Conservation (phyloP, 2,329 filamentous ascomycete species). For the Scedosporium dehoogii region DNA sequence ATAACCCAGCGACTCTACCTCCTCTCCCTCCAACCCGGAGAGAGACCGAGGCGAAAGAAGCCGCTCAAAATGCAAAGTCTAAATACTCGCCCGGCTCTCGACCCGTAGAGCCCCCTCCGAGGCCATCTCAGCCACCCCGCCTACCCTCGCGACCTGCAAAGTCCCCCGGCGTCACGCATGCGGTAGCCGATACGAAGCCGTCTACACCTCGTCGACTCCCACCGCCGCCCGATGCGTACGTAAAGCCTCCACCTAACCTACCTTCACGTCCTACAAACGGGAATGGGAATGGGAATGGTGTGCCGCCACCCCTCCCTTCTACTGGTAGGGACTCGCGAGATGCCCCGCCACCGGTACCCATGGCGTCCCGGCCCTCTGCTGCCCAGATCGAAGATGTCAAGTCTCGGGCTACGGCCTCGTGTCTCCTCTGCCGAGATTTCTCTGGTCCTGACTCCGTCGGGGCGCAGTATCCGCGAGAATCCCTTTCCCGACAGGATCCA, state of each 20-base stretch:
- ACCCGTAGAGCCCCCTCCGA: slow-evolving; percentile 16
- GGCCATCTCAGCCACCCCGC: slow-evolving; percentile 1
- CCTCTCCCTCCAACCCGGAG: slow-evolving; percentile 44
- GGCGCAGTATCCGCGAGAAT: slow-evolving; percentile 61
- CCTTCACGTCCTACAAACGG: slow-evolving; percentile 11
- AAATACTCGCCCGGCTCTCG: slow-evolving; percentile 39
- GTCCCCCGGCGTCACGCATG: not conserved
- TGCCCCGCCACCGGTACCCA: slow-evolving; percentile 40
- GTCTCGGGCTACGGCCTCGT: slow-evolving; percentile 31
- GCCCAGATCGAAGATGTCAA: slow-evolving; percentile 39
- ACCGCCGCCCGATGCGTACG: slow-evolving; percentile 18
- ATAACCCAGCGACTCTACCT: slow-evolving; percentile 47
- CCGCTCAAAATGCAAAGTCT: slow-evolving; percentile 31
- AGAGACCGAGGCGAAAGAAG: slow-evolving; percentile 37
- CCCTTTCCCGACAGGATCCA: slow-evolving; percentile 55
- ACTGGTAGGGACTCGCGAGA: slow-evolving; percentile 16
- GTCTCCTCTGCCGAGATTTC: slow-evolving; percentile 81
- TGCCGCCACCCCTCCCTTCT: not conserved
- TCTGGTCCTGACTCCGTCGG: slow-evolving; percentile 71
- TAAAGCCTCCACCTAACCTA: slow-evolving; percentile 19
- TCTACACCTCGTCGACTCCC: slow-evolving; percentile 25
- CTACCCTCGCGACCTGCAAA: slow-evolving; percentile 3
- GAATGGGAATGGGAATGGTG: not conserved
- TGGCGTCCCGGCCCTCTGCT: slow-evolving; percentile 39
- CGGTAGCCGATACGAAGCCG: not conserved